Base-by-base conservation (phyloP, 2,329 filamentous ascomycete genomes). In the Phaeosphaeriaceae sp. region DNA sequence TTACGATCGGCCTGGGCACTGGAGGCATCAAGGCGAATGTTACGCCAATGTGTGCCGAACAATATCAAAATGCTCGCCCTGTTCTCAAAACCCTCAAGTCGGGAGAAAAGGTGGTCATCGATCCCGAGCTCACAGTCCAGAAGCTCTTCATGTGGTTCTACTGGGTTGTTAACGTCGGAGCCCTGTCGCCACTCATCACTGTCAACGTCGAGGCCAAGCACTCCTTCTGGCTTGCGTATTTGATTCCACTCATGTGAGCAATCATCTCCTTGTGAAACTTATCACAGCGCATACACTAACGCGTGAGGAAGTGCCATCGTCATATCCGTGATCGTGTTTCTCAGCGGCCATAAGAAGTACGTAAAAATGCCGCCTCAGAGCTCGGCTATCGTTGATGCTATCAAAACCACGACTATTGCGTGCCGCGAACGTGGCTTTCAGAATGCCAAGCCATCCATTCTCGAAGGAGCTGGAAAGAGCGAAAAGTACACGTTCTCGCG, bases 1-100 rank as follows among this genome's bases (percentile, higher is more conserved):
- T 59, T 19, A 44, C 48, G 7, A 62, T 60, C 44, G 57, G 60
- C 6, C 41, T 62, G 17, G 57, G 60, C 2, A 62, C 60, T 13
- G 60, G 60, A 13, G 55, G 60, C 25, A 62, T 62, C 54, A 62
- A 57, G 36, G 44, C 60, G 11, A 62, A 62, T 44, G 57, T 62
- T 15, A 44, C 51, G 7, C 54, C 60, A 5, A 53, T 62, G 51
- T 53, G 44, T 27, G 60, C 60, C 27, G 60, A 62, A 44, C 60
- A 62, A 25, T 62, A 62, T 15, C 48, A 46, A 31, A 47, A 48
- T 21, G 31, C 54, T 7, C 25, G 31, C 2, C 49, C 51, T 11
- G 49, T 51, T 6, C 24, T 49, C 19, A 55, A 50, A 20, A 57
- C 50, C 15, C 40, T 57, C 25, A 42, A 50, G 13, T 47, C 44